Evolutionary conservation across 2,329 filamentous ascomycete genomes (phyloP), one percentile per base, ranked within the genome.

Genomic region (Gnomoniopsis sp.): DNA sequence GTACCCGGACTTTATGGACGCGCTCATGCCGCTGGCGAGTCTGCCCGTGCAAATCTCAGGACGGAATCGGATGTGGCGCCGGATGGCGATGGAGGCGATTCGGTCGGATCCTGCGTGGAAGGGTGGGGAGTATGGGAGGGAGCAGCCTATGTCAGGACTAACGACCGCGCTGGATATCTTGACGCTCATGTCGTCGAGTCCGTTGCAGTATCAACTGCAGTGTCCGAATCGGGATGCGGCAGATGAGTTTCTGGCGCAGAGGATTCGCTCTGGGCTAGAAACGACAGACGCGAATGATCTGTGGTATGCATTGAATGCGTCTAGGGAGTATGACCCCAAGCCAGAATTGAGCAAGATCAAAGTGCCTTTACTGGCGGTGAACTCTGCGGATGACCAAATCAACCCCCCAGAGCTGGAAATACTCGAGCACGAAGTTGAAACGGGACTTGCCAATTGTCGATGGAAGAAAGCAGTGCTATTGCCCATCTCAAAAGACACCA

Each of bases 321-420:
- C 66, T 22, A 52, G 55, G 30, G 65, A 66, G 26, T 70, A 68
- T 48, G 63, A 69, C 56, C 67, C 68, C 3, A 46, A 57, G 53
- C 63, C 65, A 2, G 47, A 60, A 14, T 61, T 70, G 15, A 34
- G 50, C 17, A 51, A 53, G 21, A 68, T 68, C 61, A 55, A 34
- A 6, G 64, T 49, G 11, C 65, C 66, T 17, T 55, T 69, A 30
- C n/a, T 64, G 7, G 67, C 67, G 11, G 55, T 68, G 38, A 69
- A 69, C 62, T 64, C 64, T n/a, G 65, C 66, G 3, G 66, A 68
- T 49, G 67, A 68, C 48, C 62, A 67, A 59, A 62, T 68, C 30
- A 68, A 69, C 38, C 67, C 67, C n/a, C 67, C 67, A 2, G 67
- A 68, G 53, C 57, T 69, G n/a, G 54, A 56, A 3, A 61, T 69